Conservation (phyloP, 257 asterid genomes). For the Solanum medicagineum region DNA sequence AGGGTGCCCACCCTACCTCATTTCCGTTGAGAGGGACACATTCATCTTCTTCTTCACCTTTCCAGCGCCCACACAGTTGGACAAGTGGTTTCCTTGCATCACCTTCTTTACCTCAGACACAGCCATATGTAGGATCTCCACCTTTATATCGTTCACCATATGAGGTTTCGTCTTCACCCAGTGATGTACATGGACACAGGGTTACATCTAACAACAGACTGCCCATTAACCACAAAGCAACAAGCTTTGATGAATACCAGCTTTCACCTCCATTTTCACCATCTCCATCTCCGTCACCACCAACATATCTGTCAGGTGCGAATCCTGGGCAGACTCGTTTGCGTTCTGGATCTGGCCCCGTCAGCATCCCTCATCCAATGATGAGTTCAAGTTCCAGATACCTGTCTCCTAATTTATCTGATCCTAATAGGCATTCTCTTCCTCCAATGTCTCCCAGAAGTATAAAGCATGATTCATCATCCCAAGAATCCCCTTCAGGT, state of each 20-base stretch:
- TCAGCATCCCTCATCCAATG: constrained; percentile 85
- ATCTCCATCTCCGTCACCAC: constrained; percentile 88
- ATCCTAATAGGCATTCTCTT: constrained; percentile 72
- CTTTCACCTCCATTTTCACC: constrained; percentile 91
- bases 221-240: constrained; percentile 29
- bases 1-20: constrained; percentile 32
- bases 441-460: constrained; percentile 82
- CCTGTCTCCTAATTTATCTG: constrained; percentile 82
- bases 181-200: constrained; percentile 31
- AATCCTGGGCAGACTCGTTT: constrained; percentile 30
- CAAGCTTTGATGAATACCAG: constrained; percentile 42
- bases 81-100: constrained; percentile 75
- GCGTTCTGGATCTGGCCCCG: constrained; percentile 68
- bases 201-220: constrained; percentile 32
- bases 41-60: constrained; percentile 36
- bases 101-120: constrained; percentile 33
- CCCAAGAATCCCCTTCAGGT: constrained; percentile 80
- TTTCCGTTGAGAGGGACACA: constrained; percentile 38
- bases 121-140: constrained; percentile 54
- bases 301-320: constrained; percentile 36
- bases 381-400: constrained; percentile 62
- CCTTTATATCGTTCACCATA: constrained; percentile 53
- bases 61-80: constrained; percentile 92
- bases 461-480: constrained; percentile 56
- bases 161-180: constrained; percentile 48